Base-by-base conservation (phyloP, 306 rosid genomes). In the Glycine latifolia region DNA sequence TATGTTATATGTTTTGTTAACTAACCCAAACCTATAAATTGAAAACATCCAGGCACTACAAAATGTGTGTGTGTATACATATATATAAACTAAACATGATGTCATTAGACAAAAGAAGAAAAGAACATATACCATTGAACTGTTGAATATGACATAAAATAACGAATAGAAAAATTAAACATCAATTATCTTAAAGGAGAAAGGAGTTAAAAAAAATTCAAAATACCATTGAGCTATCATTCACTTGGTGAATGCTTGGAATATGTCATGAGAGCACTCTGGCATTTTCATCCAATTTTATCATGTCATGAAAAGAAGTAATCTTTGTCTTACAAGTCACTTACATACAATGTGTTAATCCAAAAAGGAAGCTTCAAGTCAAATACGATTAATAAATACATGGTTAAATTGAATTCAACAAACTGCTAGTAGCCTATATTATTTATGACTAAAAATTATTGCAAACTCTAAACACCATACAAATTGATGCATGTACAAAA, bases 271-370 rank as follows among this genome's bases (percentile, higher is more conserved):
- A 80, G 49, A 89, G 97, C 73, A 90, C 76, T 89, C 90, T 86
- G 80, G 82, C 90, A 46, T 91, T 82, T 82, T 93, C 94, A 85
- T 91, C 99, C 79, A 95, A 90, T 83, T 81, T 84, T 97, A 93
- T 93, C 91, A 91, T 86, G 59, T 90, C 97, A 97, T 95, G 86
- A 74, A 84, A 87, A 66, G 65, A 79, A 20, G 20, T 20, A 20
- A 20, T 20, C 1, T 20, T 20, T 0, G 20, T 20, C 20, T 20
- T 20, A 20, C 1, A 20, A 1, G 20, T 20, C 1, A 20, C 0
- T 20, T 20, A 20, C 20, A 20, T 20, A 20, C 20, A 20, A 1
- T 20, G 20, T 20, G 0, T 20, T 20, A 20, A 20, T 20, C 20
- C 20, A 20, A 20, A 20, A 20, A 20, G 20, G 20, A 20, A 20